Evolutionary conservation across 169 alveolate species (phyloP), one percentile per base, ranked within the genome.

Genomic region (Eimeria praecox): DNA sequence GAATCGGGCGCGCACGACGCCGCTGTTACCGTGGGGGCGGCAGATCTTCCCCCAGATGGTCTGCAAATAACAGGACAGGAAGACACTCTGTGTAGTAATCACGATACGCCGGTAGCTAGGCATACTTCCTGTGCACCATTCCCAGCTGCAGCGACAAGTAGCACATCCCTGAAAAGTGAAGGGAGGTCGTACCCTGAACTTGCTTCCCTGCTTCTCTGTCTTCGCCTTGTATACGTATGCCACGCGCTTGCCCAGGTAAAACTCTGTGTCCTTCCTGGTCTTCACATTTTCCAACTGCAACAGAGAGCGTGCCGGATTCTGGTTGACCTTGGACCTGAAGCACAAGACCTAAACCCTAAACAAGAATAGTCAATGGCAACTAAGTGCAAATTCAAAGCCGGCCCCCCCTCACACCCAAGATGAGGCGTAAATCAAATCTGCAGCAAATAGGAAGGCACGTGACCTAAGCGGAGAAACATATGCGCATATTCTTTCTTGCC

Each of bases 181-280:
- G 73, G 30, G 52, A 8, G 3, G 30, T 24, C 96, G 88, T 69
- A 98, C 99, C 97, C 99, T 98, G 97, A 97, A 98, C 96, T 98
- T 98, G 96, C 98, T 97, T 96, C 99, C 99, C 96, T 97, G 97
- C 96, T 98, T 98, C 94, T 97, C 97, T 82, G 97, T 98, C 97
- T 98, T 98, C 89, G 99, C 99, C 98, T 99, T 98, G 99, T 98
- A 99, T 73, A 99, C 99, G 98, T 99, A 99, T 66, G 99, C 99
- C 38, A 99, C 99, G 88, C 99, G 98, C 98, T 99, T 99, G 92
- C 99, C 99, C 38, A 98, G 97, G 97, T 99, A 99, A 97, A 98
- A 99, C 86, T 97, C 97, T 49, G 99, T 98, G 96, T 99, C 99
- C 97, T 98, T 98, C 95, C 98, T 98, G 93, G 99, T 98, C 94